Conservation (phyloP, 2,329 filamentous ascomycete genomes). For the Colletotrichum endophyticum region DNA sequence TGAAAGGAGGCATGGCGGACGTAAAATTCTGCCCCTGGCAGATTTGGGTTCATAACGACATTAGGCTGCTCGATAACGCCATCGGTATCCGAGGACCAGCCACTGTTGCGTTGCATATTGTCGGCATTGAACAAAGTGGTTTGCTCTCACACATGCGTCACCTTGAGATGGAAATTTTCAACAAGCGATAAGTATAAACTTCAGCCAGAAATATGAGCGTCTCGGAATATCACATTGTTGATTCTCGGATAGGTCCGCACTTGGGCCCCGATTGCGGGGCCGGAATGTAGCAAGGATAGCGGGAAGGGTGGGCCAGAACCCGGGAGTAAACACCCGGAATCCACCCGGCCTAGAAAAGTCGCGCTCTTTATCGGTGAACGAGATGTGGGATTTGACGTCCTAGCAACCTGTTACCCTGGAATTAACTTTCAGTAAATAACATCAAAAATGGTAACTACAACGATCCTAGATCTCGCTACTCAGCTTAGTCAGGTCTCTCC, state of each 20-base stretch:
- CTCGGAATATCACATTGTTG: background rate
- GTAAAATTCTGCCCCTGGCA: background rate
- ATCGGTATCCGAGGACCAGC: background rate
- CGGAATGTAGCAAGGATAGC: background rate
- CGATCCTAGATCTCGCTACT: background rate
- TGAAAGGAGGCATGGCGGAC: background rate
- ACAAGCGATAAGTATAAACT: background rate
- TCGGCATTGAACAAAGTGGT: background rate
- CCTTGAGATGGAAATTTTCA: background rate
- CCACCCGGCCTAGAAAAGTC: background rate
- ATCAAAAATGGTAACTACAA: background rate
- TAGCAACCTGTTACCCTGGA: background rate
- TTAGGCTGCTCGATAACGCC: constrained; percentile 4
- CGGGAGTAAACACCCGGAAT: background rate
- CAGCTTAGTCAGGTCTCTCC: background rate
- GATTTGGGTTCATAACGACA: constrained; percentile 16
- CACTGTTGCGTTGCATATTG: background rate
- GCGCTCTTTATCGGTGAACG: background rate
- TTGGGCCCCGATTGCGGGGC: background rate
- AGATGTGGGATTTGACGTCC: background rate
- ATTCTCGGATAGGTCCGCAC: background rate
- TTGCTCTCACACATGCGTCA: accelerated
- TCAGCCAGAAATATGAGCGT: background rate
- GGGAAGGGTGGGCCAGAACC: background rate
- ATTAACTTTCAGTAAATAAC: accelerated